Evolutionary conservation across 257 asterid genomes (phyloP).

Genomic region (Lantana camara): DNA sequence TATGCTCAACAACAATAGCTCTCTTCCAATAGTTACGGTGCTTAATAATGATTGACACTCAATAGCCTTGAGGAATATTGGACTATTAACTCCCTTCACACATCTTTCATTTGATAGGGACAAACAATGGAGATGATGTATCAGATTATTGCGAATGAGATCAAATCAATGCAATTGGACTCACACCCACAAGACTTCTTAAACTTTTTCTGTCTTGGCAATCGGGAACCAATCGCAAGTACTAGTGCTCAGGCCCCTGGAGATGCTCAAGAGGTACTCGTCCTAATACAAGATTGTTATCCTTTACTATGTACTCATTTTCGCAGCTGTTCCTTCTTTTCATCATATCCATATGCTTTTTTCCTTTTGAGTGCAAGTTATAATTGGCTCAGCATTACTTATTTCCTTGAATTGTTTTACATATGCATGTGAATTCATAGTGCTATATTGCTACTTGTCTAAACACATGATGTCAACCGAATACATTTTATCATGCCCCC

Average conservation of each 20-base stretch:
- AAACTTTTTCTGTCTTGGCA: constrained; percentile 92
- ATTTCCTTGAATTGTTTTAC: too few relatives aligned
- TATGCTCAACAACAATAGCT: too few relatives aligned
- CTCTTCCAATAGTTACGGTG: too few relatives aligned
- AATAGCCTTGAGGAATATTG: constrained; percentile 3
- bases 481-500: too few relatives aligned
- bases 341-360: too few relatives aligned
- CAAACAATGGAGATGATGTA: constrained; percentile 91
- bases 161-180: constrained; percentile 55
- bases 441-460: too few relatives aligned
- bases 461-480: too few relatives aligned
- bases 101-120: constrained; percentile 46
- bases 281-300: constrained; percentile 13
- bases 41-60: constrained; percentile 20
- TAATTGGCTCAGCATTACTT: too few relatives aligned
- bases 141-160: constrained; percentile 68
- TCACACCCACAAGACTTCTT: constrained; percentile 75
- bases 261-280: constrained; percentile 65
- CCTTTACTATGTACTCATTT: constrained; percentile 18
- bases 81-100: constrained; percentile 8
- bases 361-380: too few relatives aligned
- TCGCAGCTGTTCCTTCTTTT: too few relatives aligned
- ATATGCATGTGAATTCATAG: too few relatives aligned
- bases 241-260: constrained; percentile 39
- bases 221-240: constrained; percentile 59